Evolutionary conservation across 163 green algal genomes (phyloP).

Genomic region (Coccomyxa subellipsoidea): DNA sequence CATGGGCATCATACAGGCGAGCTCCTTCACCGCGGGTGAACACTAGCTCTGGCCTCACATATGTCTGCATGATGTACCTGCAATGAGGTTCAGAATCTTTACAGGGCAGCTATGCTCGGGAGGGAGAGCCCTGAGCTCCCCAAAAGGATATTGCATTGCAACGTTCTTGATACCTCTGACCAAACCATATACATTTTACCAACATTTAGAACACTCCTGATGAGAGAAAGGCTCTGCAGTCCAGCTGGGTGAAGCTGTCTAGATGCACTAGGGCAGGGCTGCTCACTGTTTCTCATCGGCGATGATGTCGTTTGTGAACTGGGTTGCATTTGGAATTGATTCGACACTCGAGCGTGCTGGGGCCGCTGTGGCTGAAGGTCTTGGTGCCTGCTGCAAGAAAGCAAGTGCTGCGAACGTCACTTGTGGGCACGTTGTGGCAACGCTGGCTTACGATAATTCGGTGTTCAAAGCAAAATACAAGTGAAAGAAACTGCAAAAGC

Average conservation of each 20-base stretch:
- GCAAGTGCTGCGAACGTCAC: not conserved
- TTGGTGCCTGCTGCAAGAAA: not conserved
- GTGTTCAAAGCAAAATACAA: not conserved
- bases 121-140: not conserved
- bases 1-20: conserved; percentile 72
- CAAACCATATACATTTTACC: no score
- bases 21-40: conserved; percentile 68
- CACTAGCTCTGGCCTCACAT: conserved; percentile 75
- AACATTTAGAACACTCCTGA: no score
- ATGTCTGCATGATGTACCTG: conserved; percentile 83
- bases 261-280: not conserved
- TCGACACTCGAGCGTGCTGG: not conserved
- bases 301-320: conserved; percentile 39
- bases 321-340: conserved; percentile 7
- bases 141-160: no score
- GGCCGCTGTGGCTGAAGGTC: not conserved
- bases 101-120: not conserved
- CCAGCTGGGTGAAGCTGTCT: not conserved
- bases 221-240: no score
- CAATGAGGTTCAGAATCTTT: not conserved
- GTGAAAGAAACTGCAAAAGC: not conserved
- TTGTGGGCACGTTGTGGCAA: not conserved
- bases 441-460: not conserved
- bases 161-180: no score
- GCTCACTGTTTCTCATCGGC: conserved; percentile 45